Conservation (phyloP, 305 asterid genomes). For the Fraxinus greggii region DNA sequence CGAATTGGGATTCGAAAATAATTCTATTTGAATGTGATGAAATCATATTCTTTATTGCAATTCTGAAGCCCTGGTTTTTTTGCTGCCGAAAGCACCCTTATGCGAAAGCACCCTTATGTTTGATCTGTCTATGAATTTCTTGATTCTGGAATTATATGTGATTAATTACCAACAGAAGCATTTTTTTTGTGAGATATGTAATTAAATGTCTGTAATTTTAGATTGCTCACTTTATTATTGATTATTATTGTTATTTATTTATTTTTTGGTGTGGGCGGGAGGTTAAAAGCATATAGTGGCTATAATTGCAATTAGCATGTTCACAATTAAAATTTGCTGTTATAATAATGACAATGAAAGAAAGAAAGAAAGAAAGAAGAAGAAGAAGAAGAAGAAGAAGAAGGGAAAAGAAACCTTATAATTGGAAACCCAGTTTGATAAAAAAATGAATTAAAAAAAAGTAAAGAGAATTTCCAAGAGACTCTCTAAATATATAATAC, state of each 20-base stretch:
- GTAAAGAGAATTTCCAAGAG: no score
- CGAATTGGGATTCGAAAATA: neutral
- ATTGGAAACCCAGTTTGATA: neutral
- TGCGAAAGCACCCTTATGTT: neutral
- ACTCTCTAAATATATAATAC: no score
- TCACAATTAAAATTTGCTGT: neutral
- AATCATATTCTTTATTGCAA: neutral
- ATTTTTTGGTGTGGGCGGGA: neutral
- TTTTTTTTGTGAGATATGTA: conserved; percentile 7
- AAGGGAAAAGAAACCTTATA: no score
- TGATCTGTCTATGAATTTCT: neutral
- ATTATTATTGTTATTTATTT: neutral
- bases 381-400: neutral
- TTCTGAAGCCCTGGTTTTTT: neutral
- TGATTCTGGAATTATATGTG: conserved; percentile 14
- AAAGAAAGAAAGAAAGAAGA: neutral
- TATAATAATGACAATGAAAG: no score
- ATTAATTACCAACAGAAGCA: neutral
- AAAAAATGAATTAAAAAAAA: neutral
- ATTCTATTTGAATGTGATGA: neutral
- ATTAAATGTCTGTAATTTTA: neutral
- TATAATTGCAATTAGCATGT: neutral
- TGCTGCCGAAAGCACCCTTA: neutral
- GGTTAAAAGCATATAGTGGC: neutral
- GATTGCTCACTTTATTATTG: neutral